Evolutionary conservation across 768 basidiomycete species (phyloP), one percentile per base, ranked within the genome.

Genomic region (Lentinula raphanica): DNA sequence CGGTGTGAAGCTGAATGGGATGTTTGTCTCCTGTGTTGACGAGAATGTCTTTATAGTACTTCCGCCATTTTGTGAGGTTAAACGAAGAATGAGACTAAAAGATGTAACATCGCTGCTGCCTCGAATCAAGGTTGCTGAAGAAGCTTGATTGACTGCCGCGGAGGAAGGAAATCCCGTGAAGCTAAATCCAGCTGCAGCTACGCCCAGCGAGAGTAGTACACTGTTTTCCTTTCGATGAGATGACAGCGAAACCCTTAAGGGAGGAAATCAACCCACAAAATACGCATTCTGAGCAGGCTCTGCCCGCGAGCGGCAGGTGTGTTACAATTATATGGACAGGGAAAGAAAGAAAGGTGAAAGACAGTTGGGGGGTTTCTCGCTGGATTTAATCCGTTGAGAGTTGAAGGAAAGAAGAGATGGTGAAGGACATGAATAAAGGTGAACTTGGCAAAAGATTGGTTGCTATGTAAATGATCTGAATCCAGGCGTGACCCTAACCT

Each of bases 231-330:
- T 17, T 21, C 3, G 12, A 9, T 53, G 13, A 5, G 38, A 38
- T 21, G 4, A 8, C 9, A 23, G 23, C 3, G 32, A 32, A 3
- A 39, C 49, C 28, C n/a, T n/a, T n/a, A 35, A 35, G 31, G 21
- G 27, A 53, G 19, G 11, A 36, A 25, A 12, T 25, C 6, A 11
- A 17, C 51, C 12, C 13, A 53, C 51, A 36, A 39, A 53, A 25
- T 39, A 23, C 51, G 51, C 51, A 53, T 53, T 27, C n/a, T 53
- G 21, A 23, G 36, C 51, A 53, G 51, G 51, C 51, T 53, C 51
- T 53, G 36, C 51, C 51, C 40, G 51, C 35, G 21, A 36, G 8
- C 4, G 7, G 31, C 49, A 35, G 49, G 36, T 32, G 31, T 12
- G 28, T 28, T 21, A n/a, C n/a, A 29, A 5, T 28, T 13, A 5